Evolutionary conservation across 345 rosid species (phyloP), one percentile per base, ranked within the genome.

Genomic region (Hibiscus mutabilis): DNA sequence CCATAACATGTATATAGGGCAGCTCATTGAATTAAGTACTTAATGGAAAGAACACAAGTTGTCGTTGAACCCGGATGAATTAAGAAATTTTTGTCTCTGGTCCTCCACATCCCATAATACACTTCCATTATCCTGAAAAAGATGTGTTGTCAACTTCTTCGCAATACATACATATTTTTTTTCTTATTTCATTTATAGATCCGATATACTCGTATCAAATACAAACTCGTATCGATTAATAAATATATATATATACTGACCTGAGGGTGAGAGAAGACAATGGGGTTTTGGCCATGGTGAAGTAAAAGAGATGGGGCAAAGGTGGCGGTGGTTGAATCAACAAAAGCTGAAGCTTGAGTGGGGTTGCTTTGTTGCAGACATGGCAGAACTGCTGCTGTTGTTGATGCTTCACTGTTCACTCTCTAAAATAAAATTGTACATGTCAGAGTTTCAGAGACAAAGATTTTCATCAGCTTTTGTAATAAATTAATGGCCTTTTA

Each of bases 21-120:
- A 44, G 55, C 19, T 44, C 19, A 22, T 21, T 7, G 35, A 13
- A 65, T 42, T 44, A 65, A 78, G 5, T 22, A 57, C 21, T 71
- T 77, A 86, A 79, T 79, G 80, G 79, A 87, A 87, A 77, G 81
- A 83, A 76, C 84, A 82, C 80, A 83, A 82, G 80, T 78, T 84
- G 88, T 60, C 73, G 83, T 72, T 70, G 81, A 84, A 76, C 80
- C 81, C 88, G 61, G 80, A 73, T 80, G 77, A 73, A 79, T 72
- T 84, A 27, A 69, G 76, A 81, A 80, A 60, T 65, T 79, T 80
- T 77, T 82, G 87, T 76, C 78, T 81, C 75, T 80, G 83, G 58
- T 81, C 89, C 13, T 81, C 92, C 65, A 77, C 83, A 72, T 82
- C 87, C 90, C 86, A 86, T 61, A 84, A 13, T 68, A 74, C 60